Conservation (phyloP, 2,329 filamentous ascomycete species). For the Colletotrichum liriopes region DNA sequence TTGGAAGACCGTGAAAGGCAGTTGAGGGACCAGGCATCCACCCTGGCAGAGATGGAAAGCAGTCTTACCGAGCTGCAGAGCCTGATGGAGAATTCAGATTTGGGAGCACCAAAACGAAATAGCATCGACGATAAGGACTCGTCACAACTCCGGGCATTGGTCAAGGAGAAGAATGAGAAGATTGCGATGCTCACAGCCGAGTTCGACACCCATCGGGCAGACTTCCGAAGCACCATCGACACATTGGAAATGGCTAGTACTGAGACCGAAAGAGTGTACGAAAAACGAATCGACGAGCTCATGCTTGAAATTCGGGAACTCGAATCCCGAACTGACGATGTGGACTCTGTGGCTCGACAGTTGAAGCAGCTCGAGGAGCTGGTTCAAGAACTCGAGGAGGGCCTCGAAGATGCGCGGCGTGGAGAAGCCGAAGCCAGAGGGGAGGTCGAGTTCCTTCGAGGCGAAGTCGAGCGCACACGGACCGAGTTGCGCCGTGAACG, state of each 20-base stretch:
- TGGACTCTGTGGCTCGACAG: slow-evolving; percentile 91
- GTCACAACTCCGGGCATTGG: slow-evolving; percentile 81
- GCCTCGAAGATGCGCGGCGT: slow-evolving; percentile 91
- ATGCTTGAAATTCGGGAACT: slow-evolving; percentile 87
- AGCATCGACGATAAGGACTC: slow-evolving; percentile 80
- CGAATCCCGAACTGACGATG: slow-evolving; percentile 87
- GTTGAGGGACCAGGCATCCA: slow-evolving; percentile 88
- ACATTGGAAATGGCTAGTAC: slow-evolving; percentile 95
- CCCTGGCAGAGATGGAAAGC: slow-evolving; percentile 90
- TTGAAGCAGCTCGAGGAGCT: slow-evolving; percentile 96
- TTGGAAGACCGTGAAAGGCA: slow-evolving; percentile 89
- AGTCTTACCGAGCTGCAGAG: slow-evolving; percentile 84
- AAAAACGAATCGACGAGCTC: slow-evolving; percentile 90
- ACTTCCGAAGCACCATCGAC: slow-evolving; percentile 97
- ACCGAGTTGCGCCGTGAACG: slow-evolving; percentile 90
- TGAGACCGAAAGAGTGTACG: slow-evolving; percentile 96
- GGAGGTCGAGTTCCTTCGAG: slow-evolving; percentile 94
- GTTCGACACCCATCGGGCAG: slow-evolving; percentile 94
- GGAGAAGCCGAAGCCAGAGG: slow-evolving; percentile 96
- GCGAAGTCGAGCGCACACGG: slow-evolving; percentile 92
- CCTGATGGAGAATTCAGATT: slow-evolving; percentile 75
- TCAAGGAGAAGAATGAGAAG: slow-evolving; percentile 97
- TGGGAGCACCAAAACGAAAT: slow-evolving; percentile 58
- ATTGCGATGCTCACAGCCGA: slow-evolving; percentile 93
- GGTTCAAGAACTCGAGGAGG: slow-evolving; percentile 96